Evolutionary conservation across 192 early-diverging fungal genomes (phyloP), one percentile per base, ranked within the genome.

Genomic region (Phlyctochytrium arcticum): DNA sequence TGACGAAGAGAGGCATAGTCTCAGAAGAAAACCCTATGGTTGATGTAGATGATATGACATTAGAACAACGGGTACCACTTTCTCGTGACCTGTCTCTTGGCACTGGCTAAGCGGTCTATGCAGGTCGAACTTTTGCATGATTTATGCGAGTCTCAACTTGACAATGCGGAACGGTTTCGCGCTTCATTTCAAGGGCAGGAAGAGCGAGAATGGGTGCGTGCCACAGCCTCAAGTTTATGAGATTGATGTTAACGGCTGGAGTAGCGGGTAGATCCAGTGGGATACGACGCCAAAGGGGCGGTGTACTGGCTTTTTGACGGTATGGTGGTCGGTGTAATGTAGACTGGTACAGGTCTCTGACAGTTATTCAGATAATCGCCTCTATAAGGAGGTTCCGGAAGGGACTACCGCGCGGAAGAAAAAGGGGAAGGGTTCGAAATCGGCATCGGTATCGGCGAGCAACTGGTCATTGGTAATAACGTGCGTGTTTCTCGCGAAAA

Each of bases 231-330:
- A n/a, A n/a, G n/a, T n/a, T n/a, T n/a, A n/a, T n/a, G n/a, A n/a
- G n/a, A n/a, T n/a, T n/a, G n/a, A n/a, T n/a, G n/a, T n/a, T n/a
- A 51, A 37, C 34, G 32, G 30, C 6, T 24, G 15, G 33, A 26
- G 8, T 57, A 89, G 88, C 61, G 89, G 32, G 87, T 91, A 3
- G 88, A 90, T 44, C 88, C 88, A 17, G 76, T 91, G 59, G 89
- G 89, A 3, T 76, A 60, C 39, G 89, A 91, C 68, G 69, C 85
- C 8, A 68, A 72, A 21, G 88, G 88, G 2, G 77, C 85, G 46
- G 83, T 73, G 10, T 91, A 88, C 63, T 91, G 87, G 86, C 68
- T 91, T 7, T 91, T 91, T 77, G 89, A 91, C 78, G 89, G 85
- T 88, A 75, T 2, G n/a, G n/a, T n/a, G n/a, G n/a, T n/a, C n/a